A percentile compares a stretch with the other conserved stretches of the same genome.
phyloP scores from a whole-genome alignment of 2,329 filamentous ascomycete species.

The Chaetomiaceae sp. region DNA sequence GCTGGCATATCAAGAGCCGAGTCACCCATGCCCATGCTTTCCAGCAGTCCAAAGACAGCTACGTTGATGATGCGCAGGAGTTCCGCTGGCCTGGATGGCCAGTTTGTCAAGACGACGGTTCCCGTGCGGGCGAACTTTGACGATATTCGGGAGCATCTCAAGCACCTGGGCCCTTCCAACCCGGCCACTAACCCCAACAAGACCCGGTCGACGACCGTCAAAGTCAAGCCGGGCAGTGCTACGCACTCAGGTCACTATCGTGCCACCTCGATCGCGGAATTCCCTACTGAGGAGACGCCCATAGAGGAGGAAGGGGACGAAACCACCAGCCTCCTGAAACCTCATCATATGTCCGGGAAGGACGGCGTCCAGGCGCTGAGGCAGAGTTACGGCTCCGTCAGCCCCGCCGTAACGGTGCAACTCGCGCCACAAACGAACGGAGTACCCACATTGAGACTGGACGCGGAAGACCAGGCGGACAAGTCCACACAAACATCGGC shows the following conservation, averaged over 20 bases:
- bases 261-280: constrained; percentile 24
- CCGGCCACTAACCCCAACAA: constrained; percentile 60
- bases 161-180: constrained; percentile 63
- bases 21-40: constrained; percentile 33
- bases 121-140: constrained; percentile 57
- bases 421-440: constrained; percentile 27
- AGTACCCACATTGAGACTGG: constrained; percentile 9
- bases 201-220: constrained; percentile 59
- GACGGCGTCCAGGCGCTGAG: constrained; percentile 62
- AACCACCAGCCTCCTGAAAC: constrained; percentile 41
- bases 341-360: constrained; percentile 55
- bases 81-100: constrained; percentile 52
- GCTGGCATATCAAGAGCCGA: constrained; percentile 38
- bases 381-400: constrained; percentile 49
- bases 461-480: constrained; percentile 24
- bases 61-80: constrained; percentile 58
- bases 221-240: constrained; percentile 53
- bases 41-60: constrained; percentile 47
- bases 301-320: constrained; percentile 34
- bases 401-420: constrained; percentile 20
- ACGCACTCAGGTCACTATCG: constrained; percentile 18
- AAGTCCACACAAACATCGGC: constrained; percentile 26
- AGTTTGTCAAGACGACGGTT: constrained; percentile 43
- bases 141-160: constrained; percentile 60
- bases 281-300: background rate